Evolutionary conservation across 2,329 filamentous ascomycete species (phyloP), one percentile per base, ranked within the genome.

Genomic region (Hawksworthiomyces lignivorus): DNA sequence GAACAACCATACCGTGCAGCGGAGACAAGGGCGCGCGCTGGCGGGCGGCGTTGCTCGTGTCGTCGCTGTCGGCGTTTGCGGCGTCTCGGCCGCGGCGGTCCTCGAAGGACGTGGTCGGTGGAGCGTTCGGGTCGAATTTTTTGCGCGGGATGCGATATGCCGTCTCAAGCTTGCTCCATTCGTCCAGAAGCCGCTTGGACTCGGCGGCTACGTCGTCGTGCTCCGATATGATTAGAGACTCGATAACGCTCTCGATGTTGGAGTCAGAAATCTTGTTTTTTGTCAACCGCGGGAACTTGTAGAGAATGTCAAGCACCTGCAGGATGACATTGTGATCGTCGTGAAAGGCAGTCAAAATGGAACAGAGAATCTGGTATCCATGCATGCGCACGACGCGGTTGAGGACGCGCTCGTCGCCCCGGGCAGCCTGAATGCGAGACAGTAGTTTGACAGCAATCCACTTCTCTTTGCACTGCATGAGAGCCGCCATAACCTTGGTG

Each of bases 401-500:
- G 47, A 86, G 80, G 43, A 96, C 87, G 49, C 80, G 80, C 56
- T 95, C 87, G 52, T 96, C 88, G 36, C 90, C 77, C 11, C 45
- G 15, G 57, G 84, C 89, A 30, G 77, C 75, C 62, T 95, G 87
- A 48, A 98, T 88, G 39, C 92, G 89, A 52, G 82, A 77, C 46
- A 98, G 76, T 43, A 98, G 70, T 65, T 97, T 97, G 64, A 96
- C 88, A 3, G 87, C 88, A 62, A 98, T 96, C 92, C 92, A 98
- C 64, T 96, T 96, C 71, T 98, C 92, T 64, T 95, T 94, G 72
- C 87, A 95, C 62, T 96, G 90, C 80, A 95, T 89, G 45, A 98
- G 77, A 0, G 88, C 84, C 19, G 90, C 89, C 87, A 96, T 95
- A 62, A 96, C 87, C 64, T 94, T 94, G 55, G 84, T 87, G 47